Conservation (phyloP, 495 filamentous ascomycete genomes). For the Penicillium goetzii region DNA sequence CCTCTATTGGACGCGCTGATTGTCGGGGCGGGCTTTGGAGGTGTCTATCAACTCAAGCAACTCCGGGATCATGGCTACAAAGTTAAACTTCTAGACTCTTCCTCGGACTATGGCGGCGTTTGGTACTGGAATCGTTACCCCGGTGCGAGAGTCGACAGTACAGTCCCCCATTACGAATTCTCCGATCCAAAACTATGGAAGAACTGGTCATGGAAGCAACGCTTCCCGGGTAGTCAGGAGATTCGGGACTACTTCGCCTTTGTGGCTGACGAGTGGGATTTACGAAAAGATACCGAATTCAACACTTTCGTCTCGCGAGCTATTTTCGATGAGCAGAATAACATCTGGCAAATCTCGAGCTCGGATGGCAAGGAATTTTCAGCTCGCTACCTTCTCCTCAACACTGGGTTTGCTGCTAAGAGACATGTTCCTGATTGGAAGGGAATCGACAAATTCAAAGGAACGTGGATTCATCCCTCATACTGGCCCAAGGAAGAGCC, state of each 20-base stretch:
- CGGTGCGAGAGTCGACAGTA: conserved; percentile 51
- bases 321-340: conserved; percentile 42
- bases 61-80: too few relatives aligned
- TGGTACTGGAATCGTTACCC: conserved; percentile 60
- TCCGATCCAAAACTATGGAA: conserved; percentile 56
- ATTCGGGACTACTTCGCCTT: conserved; percentile 60
- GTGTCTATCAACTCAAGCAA: too few relatives aligned
- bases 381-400: too few relatives aligned
- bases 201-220: conserved; percentile 55
- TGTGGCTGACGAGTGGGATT: conserved; percentile 53
- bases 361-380: too few relatives aligned
- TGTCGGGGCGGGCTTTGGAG: too few relatives aligned
- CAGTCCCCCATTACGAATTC: conserved; percentile 55
- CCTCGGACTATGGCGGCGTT: conserved; percentile 40
- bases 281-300: conserved; percentile 54
- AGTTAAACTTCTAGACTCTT: too few relatives aligned
- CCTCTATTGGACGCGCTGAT: too few relatives aligned
- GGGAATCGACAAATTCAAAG: too few relatives aligned
- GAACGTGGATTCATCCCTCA: too few relatives aligned
- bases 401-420: too few relatives aligned
- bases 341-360: not conserved
- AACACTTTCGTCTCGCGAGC: conserved; percentile 51
- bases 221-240: conserved; percentile 56
- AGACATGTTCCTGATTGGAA: too few relatives aligned
- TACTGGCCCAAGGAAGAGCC: too few relatives aligned